Conservation (phyloP, 306 rosid species). For the Biancaea sappan region DNA sequence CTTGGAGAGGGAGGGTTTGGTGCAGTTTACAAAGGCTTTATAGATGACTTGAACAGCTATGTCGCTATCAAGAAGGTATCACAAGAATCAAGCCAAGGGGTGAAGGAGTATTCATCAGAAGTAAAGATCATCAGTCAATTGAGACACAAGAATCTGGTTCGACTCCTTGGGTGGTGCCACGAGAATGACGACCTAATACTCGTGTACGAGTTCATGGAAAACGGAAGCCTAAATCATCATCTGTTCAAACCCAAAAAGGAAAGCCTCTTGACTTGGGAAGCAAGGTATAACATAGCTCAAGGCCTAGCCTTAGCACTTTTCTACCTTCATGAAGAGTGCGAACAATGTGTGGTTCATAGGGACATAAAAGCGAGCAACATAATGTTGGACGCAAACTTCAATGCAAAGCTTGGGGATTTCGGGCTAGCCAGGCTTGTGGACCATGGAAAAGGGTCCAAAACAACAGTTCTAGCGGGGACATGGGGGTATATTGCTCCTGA, state of each 20-base stretch:
- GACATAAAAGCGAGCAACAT: constrained; percentile 45
- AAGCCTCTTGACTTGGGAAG: constrained; percentile 26
- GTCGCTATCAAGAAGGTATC: constrained; percentile 41
- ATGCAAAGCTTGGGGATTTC: constrained; percentile 47
- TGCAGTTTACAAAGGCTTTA: constrained; percentile 32
- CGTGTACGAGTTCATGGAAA: constrained; percentile 38
- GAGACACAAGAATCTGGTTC: constrained; percentile 42
- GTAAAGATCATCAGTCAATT: constrained; percentile 40
- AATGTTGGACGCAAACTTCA: constrained; percentile 35
- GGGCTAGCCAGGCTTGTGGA: no score
- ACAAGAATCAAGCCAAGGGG: constrained; percentile 19
- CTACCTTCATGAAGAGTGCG: constrained; percentile 41
- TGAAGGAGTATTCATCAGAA: constrained; percentile 29
- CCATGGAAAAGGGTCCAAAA: constrained; percentile 22
- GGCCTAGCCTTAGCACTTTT: constrained; percentile 39
- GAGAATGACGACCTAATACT: constrained; percentile 24
- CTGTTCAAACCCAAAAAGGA: constrained; percentile 15
- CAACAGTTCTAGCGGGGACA: constrained; percentile 35
- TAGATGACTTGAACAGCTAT: neutral
- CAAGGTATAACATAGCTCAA: constrained; percentile 30
- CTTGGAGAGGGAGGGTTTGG: constrained; percentile 46
- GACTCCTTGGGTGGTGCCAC: constrained; percentile 44
- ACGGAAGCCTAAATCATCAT: constrained; percentile 38
- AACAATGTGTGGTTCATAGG: constrained; percentile 37
- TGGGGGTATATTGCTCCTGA: constrained; percentile 42